phyloP scores from a whole-genome alignment of 306 rosid species.

The Aeschynomene evenia region DNA sequence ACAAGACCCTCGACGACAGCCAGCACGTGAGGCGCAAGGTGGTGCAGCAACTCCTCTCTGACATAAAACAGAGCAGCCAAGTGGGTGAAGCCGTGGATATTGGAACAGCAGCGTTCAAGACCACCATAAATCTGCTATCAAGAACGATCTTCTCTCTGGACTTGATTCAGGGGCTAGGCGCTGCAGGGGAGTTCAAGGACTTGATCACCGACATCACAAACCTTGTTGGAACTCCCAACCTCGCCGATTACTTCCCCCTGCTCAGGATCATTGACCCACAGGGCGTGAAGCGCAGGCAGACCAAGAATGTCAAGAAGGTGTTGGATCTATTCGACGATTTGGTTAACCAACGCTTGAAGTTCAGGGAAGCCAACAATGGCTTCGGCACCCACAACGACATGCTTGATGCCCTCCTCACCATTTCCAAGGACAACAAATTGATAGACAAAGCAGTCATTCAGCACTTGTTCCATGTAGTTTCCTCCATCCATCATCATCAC shows the following conservation, averaged over 20 bases:
- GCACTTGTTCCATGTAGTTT: slow-evolving; percentile 27
- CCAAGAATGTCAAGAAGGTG: slow-evolving; percentile 12
- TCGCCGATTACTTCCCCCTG: slow-evolving; percentile 28
- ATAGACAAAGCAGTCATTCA: slow-evolving; percentile 27
- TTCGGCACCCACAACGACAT: slow-evolving; percentile 21
- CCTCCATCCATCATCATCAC: too few relatives aligned
- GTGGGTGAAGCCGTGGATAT: slow-evolving; percentile 32
- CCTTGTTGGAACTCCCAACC: slow-evolving; percentile 31
- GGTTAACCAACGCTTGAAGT: slow-evolving; percentile 11
- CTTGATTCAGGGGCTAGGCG: slow-evolving; percentile 13
- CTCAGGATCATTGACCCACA: slow-evolving; percentile 26
- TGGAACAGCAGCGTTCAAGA: slow-evolving; percentile 29
- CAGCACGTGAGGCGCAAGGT: slow-evolving; percentile 5
- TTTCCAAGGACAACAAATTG: slow-evolving; percentile 26
- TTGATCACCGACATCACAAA: slow-evolving; percentile 11
- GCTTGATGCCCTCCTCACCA: slow-evolving; percentile 31
- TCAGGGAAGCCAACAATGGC: background rate
- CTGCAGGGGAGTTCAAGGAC: slow-evolving; percentile 11
- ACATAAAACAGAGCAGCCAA: background rate
- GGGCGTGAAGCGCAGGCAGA: slow-evolving; percentile 14
- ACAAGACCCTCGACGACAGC: slow-evolving; percentile 25
- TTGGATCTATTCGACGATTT: slow-evolving; percentile 14
- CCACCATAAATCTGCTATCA: slow-evolving; percentile 26
- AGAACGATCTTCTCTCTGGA: slow-evolving; percentile 36
- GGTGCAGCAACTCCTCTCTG: slow-evolving; percentile 24